These are phyloP conservation scores for Pisolithus microcarpus DNA, from an alignment of 768 basidiomycete genomes.

Conservation along the genomic window DNA sequence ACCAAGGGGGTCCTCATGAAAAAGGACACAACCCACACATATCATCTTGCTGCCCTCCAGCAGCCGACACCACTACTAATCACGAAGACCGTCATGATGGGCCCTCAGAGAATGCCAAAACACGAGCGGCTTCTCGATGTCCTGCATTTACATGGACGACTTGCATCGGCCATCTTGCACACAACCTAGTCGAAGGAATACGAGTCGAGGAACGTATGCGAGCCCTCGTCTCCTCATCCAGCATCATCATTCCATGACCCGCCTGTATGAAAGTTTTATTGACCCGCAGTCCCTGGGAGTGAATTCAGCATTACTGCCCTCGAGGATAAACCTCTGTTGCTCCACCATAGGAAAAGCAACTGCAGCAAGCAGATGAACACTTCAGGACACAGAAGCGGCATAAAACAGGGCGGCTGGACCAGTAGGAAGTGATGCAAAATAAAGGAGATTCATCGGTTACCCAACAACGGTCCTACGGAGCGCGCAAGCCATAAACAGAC, in stretches of 20 bases:
- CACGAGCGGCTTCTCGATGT: constrained; percentile 26
- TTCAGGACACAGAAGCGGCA: constrained; percentile 10
- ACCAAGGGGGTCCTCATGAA: constrained; percentile 19
- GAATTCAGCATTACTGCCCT: constrained; percentile 28
- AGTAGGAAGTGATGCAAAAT: constrained; percentile 1
- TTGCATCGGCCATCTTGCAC: constrained; percentile 26
- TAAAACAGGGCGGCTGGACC: constrained; percentile 11
- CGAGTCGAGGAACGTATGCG: constrained; percentile 8
- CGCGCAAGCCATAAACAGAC: constrained; percentile 12
- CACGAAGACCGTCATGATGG: neutral
- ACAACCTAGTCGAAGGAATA: constrained; percentile 22
- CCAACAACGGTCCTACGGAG: constrained; percentile 2
- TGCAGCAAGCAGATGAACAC: constrained; percentile 23
- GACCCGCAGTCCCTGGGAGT: constrained; percentile 11
- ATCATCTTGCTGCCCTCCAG: neutral
- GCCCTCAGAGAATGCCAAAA: neutral
- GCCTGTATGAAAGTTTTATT: constrained; percentile 15
- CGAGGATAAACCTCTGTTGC: constrained; percentile 57
- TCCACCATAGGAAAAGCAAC: constrained; percentile 38
- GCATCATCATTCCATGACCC: constrained; percentile 9
- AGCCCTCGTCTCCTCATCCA: constrained; percentile 2
- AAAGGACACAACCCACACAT: neutral
- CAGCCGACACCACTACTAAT: constrained; percentile 14
- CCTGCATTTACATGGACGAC: constrained; percentile 11
- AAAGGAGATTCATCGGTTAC: constrained; percentile 10